Base-by-base conservation (phyloP, 805 yeast genomes). In the Kodamaea lidongshanica region DNA sequence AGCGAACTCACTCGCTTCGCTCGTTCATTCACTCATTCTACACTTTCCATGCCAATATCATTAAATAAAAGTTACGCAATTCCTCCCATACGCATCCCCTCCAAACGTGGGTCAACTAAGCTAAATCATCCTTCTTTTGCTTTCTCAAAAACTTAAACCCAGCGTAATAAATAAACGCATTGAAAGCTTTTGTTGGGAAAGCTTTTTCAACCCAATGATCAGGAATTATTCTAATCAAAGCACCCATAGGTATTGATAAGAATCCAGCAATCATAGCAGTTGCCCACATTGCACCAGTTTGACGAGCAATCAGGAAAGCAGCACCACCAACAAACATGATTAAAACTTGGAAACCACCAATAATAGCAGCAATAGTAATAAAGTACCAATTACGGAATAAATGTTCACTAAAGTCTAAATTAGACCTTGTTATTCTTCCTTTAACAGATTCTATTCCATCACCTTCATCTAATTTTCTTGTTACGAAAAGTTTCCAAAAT, bases 271-370 rank as follows among this genome's bases (percentile, higher is more conserved):
- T 48, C 4, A 89, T 57, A 0, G 97, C 92, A 2, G 86, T 77
- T 1, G 73, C 92, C 98, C 98, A 94, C 82, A 79, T 77, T 1
- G 75, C 75, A 6, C 82, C 81, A 1, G 94, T 80, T 57, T 83
- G 94, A 39, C 79, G 70, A 2, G 74, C 74, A 41, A 88, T 70
- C 6, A 88, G 75, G 58, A 92, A 92, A 0, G 98, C 96, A 23
- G 89, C 83, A 33, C 99, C 98, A 32, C 99, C 99, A 40, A 85
- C 89, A 58, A 78, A 83, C 97, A 92, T 92, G 45, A 92, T 89
- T 32, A 89, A 56, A 3, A 87, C 65, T 61, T 92, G 98, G 58
- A 77, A 74, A 4, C 82, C 88, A 17, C 79, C 92, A 55, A 92
- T 87, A 27, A 92, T 65, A 3, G 55, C 46, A 13, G 81, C 76